phyloP scores from a whole-genome alignment of 306 rosid genomes.

The Rubus parviflorus region DNA sequence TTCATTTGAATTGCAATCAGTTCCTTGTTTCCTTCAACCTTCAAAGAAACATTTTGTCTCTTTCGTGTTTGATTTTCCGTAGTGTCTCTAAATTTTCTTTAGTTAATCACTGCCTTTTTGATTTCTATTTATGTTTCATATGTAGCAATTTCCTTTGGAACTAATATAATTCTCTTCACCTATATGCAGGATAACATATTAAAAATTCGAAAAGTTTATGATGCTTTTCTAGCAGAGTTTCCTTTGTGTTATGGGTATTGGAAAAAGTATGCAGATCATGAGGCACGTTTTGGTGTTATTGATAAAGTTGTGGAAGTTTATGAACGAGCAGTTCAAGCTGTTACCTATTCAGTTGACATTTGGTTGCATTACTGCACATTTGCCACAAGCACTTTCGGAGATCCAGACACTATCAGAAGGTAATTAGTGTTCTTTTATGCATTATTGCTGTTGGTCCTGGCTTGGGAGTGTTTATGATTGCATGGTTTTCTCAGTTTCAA shows the following conservation, averaged over 20 bases:
- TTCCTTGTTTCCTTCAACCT: background rate
- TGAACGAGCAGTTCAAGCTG: constrained; percentile 96
- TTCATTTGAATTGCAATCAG: background rate
- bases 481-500: constrained; percentile 45
- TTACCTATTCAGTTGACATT: constrained; percentile 96
- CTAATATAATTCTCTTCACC: constrained; percentile 20
- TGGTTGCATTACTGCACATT: constrained; percentile 99
- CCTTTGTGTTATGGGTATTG: constrained; percentile 98
- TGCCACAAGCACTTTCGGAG: constrained; percentile 83
- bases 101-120: background rate
- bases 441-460: constrained; percentile 24
- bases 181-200: constrained; percentile 70
- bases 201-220: constrained; percentile 89
- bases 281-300: constrained; percentile 73
- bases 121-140: background rate
- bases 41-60: background rate
- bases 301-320: constrained; percentile 96
- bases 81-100: background rate
- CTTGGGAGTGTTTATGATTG: constrained; percentile 44
- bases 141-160: background rate
- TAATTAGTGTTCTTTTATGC: constrained; percentile 49
- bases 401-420: constrained; percentile 95
- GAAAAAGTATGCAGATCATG: constrained; percentile 99
- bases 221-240: constrained; percentile 89
- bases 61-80: background rate